Conservation (phyloP, 2,329 filamentous ascomycete species). For the Neurospora crassa region DNA sequence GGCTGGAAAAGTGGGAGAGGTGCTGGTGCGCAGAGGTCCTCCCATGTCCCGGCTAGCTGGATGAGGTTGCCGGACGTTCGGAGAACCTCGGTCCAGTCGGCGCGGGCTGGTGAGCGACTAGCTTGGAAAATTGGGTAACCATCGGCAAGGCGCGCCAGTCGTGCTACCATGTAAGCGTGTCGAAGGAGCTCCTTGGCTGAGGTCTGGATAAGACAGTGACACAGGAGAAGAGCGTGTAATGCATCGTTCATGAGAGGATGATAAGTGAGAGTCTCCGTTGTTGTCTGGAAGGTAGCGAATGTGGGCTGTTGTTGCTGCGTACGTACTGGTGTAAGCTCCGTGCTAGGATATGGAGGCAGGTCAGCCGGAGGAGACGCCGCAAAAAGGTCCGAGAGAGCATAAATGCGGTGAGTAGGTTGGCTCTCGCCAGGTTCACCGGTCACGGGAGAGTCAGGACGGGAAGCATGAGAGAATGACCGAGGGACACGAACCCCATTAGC, state of each 20-base stretch:
- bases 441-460: conserved; percentile 7
- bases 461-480: conserved; percentile 23
- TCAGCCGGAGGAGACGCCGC: conserved; percentile 54
- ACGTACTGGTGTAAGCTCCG: conserved; percentile 22
- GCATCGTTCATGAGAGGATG: conserved; percentile 73
- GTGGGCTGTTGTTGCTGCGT: conserved; percentile 18
- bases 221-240: conserved; percentile 67
- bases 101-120: conserved; percentile 59
- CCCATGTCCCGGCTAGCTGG: conserved; percentile 55
- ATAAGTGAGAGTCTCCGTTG: conserved; percentile 60
- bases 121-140: conserved; percentile 74
- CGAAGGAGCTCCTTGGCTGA: conserved; percentile 67
- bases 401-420: conserved; percentile 27
- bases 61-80: conserved; percentile 62
- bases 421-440: conserved; percentile 1
- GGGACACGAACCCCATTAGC: conserved; percentile 37
- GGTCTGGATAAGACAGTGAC: conserved; percentile 71
- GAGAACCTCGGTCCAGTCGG: conserved; percentile 73
- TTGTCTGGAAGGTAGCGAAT: conserved; percentile 24
- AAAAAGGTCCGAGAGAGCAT: conserved; percentile 55
- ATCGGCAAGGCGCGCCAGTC: conserved; percentile 62
- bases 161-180: conserved; percentile 73
- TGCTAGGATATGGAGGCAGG: conserved; percentile 57
- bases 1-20: conserved; percentile 33
- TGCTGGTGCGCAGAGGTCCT: conserved; percentile 55